Base-by-base conservation (phyloP, 495 filamentous ascomycete species). In the Eremomyces bilateralis region DNA sequence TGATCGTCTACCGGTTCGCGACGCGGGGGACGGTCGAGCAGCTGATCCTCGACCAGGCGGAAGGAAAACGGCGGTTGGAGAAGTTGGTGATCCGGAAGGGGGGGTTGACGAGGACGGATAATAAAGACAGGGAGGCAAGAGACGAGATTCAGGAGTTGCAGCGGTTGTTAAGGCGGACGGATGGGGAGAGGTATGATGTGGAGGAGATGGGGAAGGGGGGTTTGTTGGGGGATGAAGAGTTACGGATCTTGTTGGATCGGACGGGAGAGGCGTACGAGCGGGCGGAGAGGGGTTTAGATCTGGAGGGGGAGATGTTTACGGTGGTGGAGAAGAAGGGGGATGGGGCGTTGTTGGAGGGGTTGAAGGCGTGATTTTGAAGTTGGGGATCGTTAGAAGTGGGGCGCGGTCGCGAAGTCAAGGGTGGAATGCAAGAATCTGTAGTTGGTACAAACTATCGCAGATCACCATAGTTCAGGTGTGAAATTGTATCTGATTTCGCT, bases 81-180 rank as follows among this genome's bases (percentile, higher is more conserved):
- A 83, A 92, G 49, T 60, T 95, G 2, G 84, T 97, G 12, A 95
- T 97, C 41, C 80, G 84, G 46, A 93, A 94, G 51, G 90, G 84
- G 2, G 64, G 71, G 3, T 77, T 82, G 33, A 33, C 72, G 20
- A 8, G 30, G 30, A 29, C 39, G 4, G 31, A 47, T 20, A 10
- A 25, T 33, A 21, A 36, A 34, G 40, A 39, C 16, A 62, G 67
- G 44, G 56, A 56, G 20, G 39, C 63, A 34, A 20, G 46, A 16
- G 50, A 44, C 21, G 70, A 72, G 28, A 53, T 64, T 32, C 67
- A 76, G 27, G 69, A 64, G 30, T 48, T 80, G 35, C 61, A 62
- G 44, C 58, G 57, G 27, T 42, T 80, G 39, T 33, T 80, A 30
- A 50, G 76, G 34, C 67, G 67, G 42, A 68, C 72, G 45, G 76